Base-by-base conservation (phyloP, 2,329 filamentous ascomycete species). In the Aspergillus awamori region DNA sequence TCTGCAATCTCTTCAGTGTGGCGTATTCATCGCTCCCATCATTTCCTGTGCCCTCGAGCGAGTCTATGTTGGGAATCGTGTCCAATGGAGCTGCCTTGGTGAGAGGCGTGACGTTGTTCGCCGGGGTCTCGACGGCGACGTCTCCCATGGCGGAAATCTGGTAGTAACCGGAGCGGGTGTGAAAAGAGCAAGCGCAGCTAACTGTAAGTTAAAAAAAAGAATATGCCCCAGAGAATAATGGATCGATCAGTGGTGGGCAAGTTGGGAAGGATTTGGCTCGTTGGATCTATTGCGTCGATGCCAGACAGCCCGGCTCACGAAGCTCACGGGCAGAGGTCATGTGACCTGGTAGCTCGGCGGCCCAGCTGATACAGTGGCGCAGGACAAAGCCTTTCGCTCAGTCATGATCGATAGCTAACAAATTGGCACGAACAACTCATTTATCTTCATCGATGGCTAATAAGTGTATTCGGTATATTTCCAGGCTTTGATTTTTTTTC, bases 1-100 rank as follows among this genome's bases (percentile, higher is more conserved):
- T 86, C 80, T 99, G 94, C 66, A 98, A 87, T 83, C 96, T 95
- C 85, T 99, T 99, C 79, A 98, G 85, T 43, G 89, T 93, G 56
- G 91, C 92, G 79, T 99, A 99, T 77, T 98, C 94, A 77, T 98
- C 94, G 67, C 88, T 91, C 53, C 88, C 89, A 72, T 97, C 93
- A 59, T 87, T 87, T 15, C 88, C 86, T 64, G 93, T 83, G 63
- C 92, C 93, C 79, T 97, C 94, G 66, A 97, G 88, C 69, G 90
- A 89, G 76, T 97, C 93, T 79, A 97, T 89, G 78, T 91, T 94
- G 43, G 92, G 91, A 80, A 97, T 95, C 72, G 89, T 88, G 65
- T 87, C 81, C 63, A 89, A 90, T 55, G 89, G 87, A 71, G 88
- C 84, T 74, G 88, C 83, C 83, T 92, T 96, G 83, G 90, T 93